Evolutionary conservation across 352 stramenopile genomes (phyloP).

Genomic region (Pythium chondricola): DNA sequence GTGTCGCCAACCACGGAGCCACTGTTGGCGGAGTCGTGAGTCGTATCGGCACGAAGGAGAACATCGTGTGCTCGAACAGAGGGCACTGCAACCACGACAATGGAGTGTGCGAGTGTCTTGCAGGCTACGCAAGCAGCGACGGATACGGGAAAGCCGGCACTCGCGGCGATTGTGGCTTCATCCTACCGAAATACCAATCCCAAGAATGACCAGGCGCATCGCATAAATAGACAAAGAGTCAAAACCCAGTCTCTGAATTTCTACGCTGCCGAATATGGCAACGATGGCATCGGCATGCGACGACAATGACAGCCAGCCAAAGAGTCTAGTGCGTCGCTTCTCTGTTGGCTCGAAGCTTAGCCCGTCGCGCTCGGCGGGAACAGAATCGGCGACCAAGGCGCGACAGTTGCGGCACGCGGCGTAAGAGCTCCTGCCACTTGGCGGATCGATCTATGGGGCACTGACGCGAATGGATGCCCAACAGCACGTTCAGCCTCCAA

Average conservation of each 20-base stretch:
- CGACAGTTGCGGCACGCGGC: constrained; percentile 21
- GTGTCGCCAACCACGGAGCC: constrained; percentile 33
- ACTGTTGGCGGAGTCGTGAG: constrained; percentile 30
- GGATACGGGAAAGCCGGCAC: constrained; percentile 47
- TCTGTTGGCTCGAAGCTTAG: constrained; percentile 4
- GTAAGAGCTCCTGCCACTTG: constrained; percentile 2
- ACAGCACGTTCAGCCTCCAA: constrained; percentile 16
- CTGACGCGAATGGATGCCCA: background rate
- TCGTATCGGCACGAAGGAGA: constrained; percentile 86
- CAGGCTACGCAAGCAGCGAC: constrained; percentile 55
- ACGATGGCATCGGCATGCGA: no score
- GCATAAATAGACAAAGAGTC: constrained; percentile 26
- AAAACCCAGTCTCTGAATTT: no score
- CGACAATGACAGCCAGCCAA: no score
- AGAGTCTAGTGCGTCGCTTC: constrained; percentile 5
- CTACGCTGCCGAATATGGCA: no score
- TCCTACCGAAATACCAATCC: constrained; percentile 8
- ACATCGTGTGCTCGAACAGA: constrained; percentile 81
- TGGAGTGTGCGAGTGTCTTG: constrained; percentile 41
- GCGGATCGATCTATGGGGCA: background rate
- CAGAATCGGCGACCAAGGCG: constrained; percentile 14
- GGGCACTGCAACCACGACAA: constrained; percentile 72
- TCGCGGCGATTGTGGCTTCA: constrained; percentile 58
- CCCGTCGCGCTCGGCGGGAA: constrained; percentile 1
- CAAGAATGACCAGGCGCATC: background rate